Base-by-base conservation (phyloP, 257 asterid species). In the Solanum etuberosum region DNA sequence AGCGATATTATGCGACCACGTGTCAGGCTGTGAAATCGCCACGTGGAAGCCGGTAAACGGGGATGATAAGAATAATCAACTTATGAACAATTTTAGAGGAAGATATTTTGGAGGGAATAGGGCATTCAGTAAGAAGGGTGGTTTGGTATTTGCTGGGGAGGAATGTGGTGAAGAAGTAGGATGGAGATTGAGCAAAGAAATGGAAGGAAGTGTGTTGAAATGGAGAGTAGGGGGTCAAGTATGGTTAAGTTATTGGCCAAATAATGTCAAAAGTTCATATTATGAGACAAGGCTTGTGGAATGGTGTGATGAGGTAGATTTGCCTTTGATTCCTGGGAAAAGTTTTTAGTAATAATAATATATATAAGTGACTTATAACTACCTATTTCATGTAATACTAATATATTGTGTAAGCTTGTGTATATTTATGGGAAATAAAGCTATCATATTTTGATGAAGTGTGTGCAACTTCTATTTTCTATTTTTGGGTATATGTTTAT, bases 281-380 rank as follows among this genome's bases (percentile, higher is more conserved):
- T 89, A 87, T 74, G 99, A 96, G 91, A 95, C 98, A 2, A 92
- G 97, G 94, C 89, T 89, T 65, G 88, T 93, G 81, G 93, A 93
- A 85, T 96, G 99, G 98, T 95, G 98, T 76, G 98, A 95, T 18
- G 99, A 96, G 90, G 96, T 96, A 42, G 98, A 96, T 90, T 87
- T 96, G 90, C 99, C 99, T 6, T 88, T 96, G 90, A 91, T 95
- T 89, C 93, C 94, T 10, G 38, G 67, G 27, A 80, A 80, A 80
- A 29, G 46, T 46, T 46, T 78, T 42, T 80, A 80, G 29, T n/a
- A n/a, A n/a, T n/a, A 43, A 15, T 12, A 43, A 43, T 43, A 12
- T 43, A 11, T 12, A 43, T 43, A 3, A 43, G 48, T 3, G 48
- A 43, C 16, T 43, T 43, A 43, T 46, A 46, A 14, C 48, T 3